phyloP scores from a whole-genome alignment of 1,284 basidiomycete genomes.

The Ustilago loliicola region DNA sequence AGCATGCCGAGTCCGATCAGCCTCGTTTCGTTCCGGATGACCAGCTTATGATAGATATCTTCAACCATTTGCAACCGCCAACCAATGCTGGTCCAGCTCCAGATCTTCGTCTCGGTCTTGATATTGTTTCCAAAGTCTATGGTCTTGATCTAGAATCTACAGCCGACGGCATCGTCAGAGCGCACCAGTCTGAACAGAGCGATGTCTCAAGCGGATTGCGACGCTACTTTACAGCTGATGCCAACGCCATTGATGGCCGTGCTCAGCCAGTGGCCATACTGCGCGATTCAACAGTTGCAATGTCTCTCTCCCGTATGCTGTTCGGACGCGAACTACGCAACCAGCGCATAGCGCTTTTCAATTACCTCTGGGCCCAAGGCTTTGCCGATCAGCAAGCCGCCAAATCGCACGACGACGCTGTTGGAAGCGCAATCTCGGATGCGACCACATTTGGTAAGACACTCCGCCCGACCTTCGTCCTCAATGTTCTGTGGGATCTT shows the following conservation, averaged over 20 bases:
- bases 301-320: slow-evolving; percentile 8
- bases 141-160: slow-evolving; percentile 30
- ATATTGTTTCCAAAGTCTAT: slow-evolving; percentile 23
- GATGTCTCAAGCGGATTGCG: not conserved
- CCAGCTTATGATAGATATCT: slow-evolving; percentile 15
- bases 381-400: slow-evolving; percentile 14
- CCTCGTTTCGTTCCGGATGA: slow-evolving; percentile 39
- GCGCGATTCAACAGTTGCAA: slow-evolving; percentile 1
- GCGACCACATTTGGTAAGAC: slow-evolving; percentile 16
- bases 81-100: not conserved
- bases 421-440: not conserved
- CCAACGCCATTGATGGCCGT: slow-evolving; percentile 2
- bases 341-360: slow-evolving; percentile 30
- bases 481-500: slow-evolving; percentile 22
- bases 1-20: not conserved
- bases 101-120: slow-evolving; percentile 11
- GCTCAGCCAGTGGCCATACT: slow-evolving; percentile 13
- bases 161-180: slow-evolving; percentile 34
- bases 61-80: not conserved
- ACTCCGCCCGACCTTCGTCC: slow-evolving; percentile 10
- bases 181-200: slow-evolving; percentile 6
- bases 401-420: not conserved
- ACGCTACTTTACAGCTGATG: slow-evolving; percentile 16
- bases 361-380: slow-evolving; percentile 38
- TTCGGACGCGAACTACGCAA: slow-evolving; percentile 1